Base-by-base conservation (phyloP, 345 rosid genomes). In the Psidium guajava region DNA sequence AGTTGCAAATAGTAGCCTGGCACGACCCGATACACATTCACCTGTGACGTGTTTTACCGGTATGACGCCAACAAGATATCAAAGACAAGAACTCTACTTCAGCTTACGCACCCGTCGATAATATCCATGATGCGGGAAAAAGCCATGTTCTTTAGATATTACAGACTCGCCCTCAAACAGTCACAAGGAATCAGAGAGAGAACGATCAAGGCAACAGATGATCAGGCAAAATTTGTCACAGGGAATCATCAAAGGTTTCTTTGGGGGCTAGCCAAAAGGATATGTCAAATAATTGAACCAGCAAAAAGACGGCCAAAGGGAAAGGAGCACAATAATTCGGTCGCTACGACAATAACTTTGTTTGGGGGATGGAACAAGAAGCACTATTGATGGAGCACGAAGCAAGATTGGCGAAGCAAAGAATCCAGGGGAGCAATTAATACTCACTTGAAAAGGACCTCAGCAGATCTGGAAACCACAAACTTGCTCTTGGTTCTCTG, bases 401-500 rank as follows among this genome's bases (percentile, higher is more conserved):
- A 4, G 47, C 28, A 55, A 7, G 54, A 7, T 75, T 1, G n/a
- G n/a, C 27, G 47, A 69, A 40, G 13, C 47, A 82, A 57, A 81
- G 54, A 27, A 64, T 54, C 21, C 5, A 74, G 51, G 51, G 81
- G 55, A 82, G 83, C 36, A 82, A 82, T 52, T 51, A 82, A 14
- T 82, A 61, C 93, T 87, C 84, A 92, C 94, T 88, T 92, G 91
- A 92, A 91, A 56, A 92, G 91, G 82, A 92, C 85, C 40, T 92
- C 94, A 1, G 88, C 83, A 69, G 92, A 87, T 87, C 89, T 91
- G 49, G 94, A 90, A 74, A 90, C 89, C 2, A 89, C 90, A 82
- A 92, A 91, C 83, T 92, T 92, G 92, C 93, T 92, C 89, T 88
- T 92, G 56, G 93, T 91, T 85, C 94, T 89, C 81, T 86, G 92